These are phyloP conservation scores for Clavispora vitiphila DNA, from an alignment of 805 yeast genomes.

Conservation along the genomic window DNA sequence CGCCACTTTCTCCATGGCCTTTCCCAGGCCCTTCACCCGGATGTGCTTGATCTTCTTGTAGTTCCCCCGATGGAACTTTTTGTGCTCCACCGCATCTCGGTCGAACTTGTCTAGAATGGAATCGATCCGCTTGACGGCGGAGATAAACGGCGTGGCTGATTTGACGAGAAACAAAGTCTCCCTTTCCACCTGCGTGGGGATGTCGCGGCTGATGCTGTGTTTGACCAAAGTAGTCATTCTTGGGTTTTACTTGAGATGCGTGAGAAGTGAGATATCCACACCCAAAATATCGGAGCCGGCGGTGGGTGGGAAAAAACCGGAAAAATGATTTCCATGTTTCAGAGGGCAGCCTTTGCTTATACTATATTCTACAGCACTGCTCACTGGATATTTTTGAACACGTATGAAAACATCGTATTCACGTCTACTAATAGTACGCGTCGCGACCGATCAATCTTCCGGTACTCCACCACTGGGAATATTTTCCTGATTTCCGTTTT, in stretches of 20 bases:
- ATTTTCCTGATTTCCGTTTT: too few relatives aligned
- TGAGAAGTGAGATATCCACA: slow-evolving; percentile 4
- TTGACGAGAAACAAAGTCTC: slow-evolving; percentile 55
- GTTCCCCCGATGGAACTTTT: slow-evolving; percentile 26
- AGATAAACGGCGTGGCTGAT: slow-evolving; percentile 62
- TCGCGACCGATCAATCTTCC: too few relatives aligned
- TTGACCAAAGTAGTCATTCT: slow-evolving; percentile 38
- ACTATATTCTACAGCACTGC: too few relatives aligned
- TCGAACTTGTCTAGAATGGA: slow-evolving; percentile 46
- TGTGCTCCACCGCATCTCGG: slow-evolving; percentile 14
- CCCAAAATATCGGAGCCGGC: background rate
- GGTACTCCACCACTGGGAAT: too few relatives aligned
- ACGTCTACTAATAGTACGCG: too few relatives aligned
- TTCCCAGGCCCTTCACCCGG: slow-evolving; percentile 70
- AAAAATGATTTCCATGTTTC: too few relatives aligned
- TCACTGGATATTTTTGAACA: too few relatives aligned
- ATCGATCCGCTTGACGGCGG: slow-evolving; percentile 63
- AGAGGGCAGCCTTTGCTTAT: too few relatives aligned
- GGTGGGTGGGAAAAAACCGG: too few relatives aligned
- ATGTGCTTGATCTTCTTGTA: slow-evolving; percentile 43
- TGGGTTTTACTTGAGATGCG: slow-evolving; percentile 3
- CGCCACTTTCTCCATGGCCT: slow-evolving; percentile 56
- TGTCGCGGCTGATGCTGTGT: slow-evolving; percentile 48
- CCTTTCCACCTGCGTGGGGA: slow-evolving; percentile 37
- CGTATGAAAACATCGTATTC: too few relatives aligned